Percentiles rank a stretch among this genome's conserved stretches.
phyloP scores from a whole-genome alignment of 768 basidiomycete species.

The Phanerodontia chrysosporium region DNA sequence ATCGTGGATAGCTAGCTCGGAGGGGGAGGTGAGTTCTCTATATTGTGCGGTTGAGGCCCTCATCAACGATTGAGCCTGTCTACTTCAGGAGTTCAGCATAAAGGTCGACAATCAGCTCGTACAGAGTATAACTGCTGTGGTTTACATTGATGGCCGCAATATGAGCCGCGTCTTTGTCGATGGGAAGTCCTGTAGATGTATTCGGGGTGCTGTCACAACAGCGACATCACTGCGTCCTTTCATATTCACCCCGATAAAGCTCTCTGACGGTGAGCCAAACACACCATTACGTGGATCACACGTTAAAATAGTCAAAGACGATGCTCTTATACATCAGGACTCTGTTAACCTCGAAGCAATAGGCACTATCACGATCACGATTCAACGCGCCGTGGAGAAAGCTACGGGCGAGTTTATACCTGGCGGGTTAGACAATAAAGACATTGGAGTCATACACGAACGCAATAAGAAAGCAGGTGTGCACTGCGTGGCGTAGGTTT shows the following conservation, averaged over 20 bases:
- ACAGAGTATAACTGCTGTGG: too few relatives aligned
- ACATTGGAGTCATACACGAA: conserved; percentile 14
- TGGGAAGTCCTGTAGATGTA: background rate
- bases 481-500: conserved; percentile 16
- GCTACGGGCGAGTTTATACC: background rate
- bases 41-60: too few relatives aligned
- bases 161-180: background rate
- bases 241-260: background rate
- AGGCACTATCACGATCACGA: background rate
- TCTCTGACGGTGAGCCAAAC: background rate
- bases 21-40: background rate
- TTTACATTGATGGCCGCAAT: background rate
- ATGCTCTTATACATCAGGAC: background rate
- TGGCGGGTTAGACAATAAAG: background rate
- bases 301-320: background rate
- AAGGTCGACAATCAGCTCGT: background rate
- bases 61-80: background rate
- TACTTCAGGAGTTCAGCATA: background rate
- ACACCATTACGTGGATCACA: too few relatives aligned
- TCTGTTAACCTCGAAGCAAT: background rate
- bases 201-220: too few relatives aligned
- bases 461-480: conserved; percentile 12
- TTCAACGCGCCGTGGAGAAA: background rate
- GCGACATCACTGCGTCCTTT: background rate
- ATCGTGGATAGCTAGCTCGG: background rate